A percentile compares a stretch with the other conserved stretches of the same genome.
phyloP scores from a whole-genome alignment of 2,329 filamentous ascomycete genomes.

The Botrytis galanthina region DNA sequence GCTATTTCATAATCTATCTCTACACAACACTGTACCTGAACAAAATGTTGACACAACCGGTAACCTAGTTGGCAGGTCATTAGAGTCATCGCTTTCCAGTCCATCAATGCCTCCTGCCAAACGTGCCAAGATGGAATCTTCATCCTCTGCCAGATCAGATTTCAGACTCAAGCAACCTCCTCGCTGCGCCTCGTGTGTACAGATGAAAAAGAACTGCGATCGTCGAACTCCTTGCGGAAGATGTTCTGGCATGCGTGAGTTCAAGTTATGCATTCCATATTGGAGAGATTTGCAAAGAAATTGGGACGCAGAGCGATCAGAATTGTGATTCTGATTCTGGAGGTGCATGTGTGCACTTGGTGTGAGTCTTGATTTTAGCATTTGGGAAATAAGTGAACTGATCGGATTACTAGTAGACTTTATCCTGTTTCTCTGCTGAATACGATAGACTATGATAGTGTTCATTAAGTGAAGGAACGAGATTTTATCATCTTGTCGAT shows the following conservation, averaged over 20 bases:
- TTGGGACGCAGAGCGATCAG: neutral
- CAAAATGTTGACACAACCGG: neutral
- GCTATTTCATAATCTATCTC: neutral
- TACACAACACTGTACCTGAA: neutral
- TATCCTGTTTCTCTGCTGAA: neutral
- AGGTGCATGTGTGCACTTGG: neutral
- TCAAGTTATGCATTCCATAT: neutral
- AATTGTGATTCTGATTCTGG: neutral
- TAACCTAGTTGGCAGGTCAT: fast-evolving
- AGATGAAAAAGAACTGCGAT: conserved; percentile 1
- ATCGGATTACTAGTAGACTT: neutral
- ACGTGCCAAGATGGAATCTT: neutral
- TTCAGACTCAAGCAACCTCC: neutral
- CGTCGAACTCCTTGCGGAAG: conserved; percentile 5
- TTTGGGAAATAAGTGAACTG: neutral
- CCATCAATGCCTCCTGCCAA: neutral
- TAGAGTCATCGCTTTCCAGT: neutral
- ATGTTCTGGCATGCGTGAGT: neutral
- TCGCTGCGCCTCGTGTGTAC: neutral
- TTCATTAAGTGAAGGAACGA: neutral
- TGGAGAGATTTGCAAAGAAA: neutral
- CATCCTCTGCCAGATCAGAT: neutral
- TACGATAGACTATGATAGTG: neutral
- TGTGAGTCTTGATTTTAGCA: neutral
- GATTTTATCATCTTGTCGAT: neutral